Base-by-base conservation (phyloP, 805 yeast species). In the Myxozyma mucilagina region DNA sequence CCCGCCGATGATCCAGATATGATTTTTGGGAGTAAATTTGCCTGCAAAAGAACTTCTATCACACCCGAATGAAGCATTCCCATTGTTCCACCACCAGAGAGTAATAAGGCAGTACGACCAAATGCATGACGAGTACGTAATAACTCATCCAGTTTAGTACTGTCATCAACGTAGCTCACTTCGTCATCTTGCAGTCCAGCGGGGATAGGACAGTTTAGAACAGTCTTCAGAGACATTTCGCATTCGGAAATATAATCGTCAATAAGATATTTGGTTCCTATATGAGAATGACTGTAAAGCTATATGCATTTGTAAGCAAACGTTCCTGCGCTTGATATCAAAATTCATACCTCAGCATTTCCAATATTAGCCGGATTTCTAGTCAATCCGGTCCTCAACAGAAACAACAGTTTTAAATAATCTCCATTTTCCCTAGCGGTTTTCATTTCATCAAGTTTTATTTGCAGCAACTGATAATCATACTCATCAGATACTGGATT, bases 1-100 rank as follows among this genome's bases (percentile, higher is more conserved):
- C 99, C 99, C 0, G 97, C 96, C 29, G 97, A 90, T 13, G 96
- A 88, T 1, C 99, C 99, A 51, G 96, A 88, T 14, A 94, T 84
- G 41, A 94, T 89, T 52, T 88, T 81, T 0, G 99, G 99, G 29
- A 93, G 76, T 24, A 91, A 76, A 56, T 87, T 85, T 54, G 82
- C 80, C 67, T 90, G 94, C 44, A 87, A 75, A 35, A 94, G 78
- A 1, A 94, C 88, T 4, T 90, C 84, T 49, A 93, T 76, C 0
- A 94, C 97, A 1, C 99, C 99, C 60, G 91, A 88, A 67, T 93
- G 98, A 63, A 92, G 85, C 53, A 93, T 75, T 0, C 98, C 99
- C 76, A 93, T 89, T 4, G 96, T 89, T 1, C 96, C 91, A 1
- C 99, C 99, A 1, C 99, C 99, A 51, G 96, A 87, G 56, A 94